Percentiles rank a stretch among this genome's conserved stretches.
Evolutionary conservation across 495 filamentous ascomycete species (phyloP).

Genomic region (Annulohypoxylon nitens): DNA sequence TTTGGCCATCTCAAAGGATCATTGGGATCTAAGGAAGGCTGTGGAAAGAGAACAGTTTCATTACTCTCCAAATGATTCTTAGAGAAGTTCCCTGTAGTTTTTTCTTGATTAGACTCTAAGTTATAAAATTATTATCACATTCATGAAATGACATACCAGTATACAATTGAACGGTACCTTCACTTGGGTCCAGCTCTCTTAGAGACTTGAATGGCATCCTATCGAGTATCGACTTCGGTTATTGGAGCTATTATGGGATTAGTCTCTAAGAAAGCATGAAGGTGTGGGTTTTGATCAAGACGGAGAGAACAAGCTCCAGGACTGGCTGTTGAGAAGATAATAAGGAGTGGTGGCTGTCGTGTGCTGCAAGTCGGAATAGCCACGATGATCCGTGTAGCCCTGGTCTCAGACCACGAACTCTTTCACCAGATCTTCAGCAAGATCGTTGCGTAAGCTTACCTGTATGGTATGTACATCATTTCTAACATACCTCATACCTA

Average conservation of each 20-base stretch:
- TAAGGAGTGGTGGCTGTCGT: background rate
- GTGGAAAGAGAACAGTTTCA: constrained; percentile 26
- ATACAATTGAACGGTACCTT: constrained; percentile 23
- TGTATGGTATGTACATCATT: background rate
- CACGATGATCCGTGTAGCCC: background rate
- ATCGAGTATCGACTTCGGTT: background rate
- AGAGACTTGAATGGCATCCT: constrained; percentile 27
- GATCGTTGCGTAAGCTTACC: constrained; percentile 9
- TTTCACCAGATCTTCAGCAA: background rate
- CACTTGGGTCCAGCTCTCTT: constrained; percentile 23
- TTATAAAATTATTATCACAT: background rate
- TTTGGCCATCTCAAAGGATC: constrained; percentile 25
- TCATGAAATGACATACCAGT: constrained; percentile 8
- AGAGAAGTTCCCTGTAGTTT: background rate
- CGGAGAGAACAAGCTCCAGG: background rate
- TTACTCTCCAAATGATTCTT: constrained; percentile 1
- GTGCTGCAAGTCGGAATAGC: background rate
- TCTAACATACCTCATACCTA: background rate
- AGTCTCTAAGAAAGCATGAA: background rate
- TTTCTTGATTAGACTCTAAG: background rate
- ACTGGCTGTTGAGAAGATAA: background rate
- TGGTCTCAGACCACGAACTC: background rate
- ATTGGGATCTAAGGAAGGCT: constrained; percentile 26
- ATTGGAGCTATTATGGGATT: background rate
- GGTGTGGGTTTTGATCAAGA: background rate